Conservation (phyloP, 2,329 filamentous ascomycete species). For the Alternaria ventricosa region DNA sequence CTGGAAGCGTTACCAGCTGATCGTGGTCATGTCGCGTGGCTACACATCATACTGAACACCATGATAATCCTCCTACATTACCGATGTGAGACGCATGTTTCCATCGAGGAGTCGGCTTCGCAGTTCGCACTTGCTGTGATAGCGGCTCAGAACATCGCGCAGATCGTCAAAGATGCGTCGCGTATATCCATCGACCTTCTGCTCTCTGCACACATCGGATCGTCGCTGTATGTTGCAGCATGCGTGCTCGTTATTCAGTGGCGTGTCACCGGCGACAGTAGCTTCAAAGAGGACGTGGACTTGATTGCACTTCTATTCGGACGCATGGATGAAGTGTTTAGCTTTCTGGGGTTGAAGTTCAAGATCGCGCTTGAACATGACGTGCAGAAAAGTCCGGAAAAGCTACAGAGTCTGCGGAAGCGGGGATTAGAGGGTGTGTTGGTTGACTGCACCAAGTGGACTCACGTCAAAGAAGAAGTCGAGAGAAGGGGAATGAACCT, state of each 20-base stretch:
- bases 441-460: conserved; percentile 39
- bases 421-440: conserved; percentile 34
- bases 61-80: conserved; percentile 36
- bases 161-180: conserved; percentile 37
- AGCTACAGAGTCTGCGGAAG: conserved; percentile 20
- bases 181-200: conserved; percentile 35
- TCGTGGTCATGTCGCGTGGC: conserved; percentile 33
- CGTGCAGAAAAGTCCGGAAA: conserved; percentile 17
- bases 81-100: conserved; percentile 4
- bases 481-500: conserved; percentile 16
- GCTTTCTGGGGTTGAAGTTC: conserved; percentile 37
- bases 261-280: conserved; percentile 26
- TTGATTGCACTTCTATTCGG: conserved; percentile 36
- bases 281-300: conserved; percentile 33
- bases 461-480: conserved; percentile 17
- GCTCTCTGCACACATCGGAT: conserved; percentile 31
- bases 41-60: conserved; percentile 32
- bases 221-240: conserved; percentile 32
- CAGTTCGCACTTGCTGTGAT: conserved; percentile 26
- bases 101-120: neutral
- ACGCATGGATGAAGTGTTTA: conserved; percentile 34
- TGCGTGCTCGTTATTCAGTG: conserved; percentile 38
- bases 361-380: conserved; percentile 33
- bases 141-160: conserved; percentile 33
- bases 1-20: conserved; percentile 25